Conservation (phyloP, 768 basidiomycete species). For the Trametes maxima region DNA sequence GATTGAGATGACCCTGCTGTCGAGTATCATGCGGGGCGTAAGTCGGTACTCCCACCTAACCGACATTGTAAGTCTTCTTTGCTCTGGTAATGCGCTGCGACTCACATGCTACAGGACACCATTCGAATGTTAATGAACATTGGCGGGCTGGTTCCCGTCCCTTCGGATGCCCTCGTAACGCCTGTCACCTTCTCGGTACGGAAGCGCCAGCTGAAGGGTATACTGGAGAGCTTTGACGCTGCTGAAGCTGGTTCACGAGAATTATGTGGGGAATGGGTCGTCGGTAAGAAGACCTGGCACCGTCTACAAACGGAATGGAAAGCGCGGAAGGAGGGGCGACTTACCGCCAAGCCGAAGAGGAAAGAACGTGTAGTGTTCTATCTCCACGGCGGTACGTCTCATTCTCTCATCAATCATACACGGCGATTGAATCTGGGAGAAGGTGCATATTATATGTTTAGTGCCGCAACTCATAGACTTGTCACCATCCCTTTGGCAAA, state of each 20-base stretch:
- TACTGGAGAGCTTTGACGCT: constrained; percentile 74
- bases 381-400: constrained; percentile 80
- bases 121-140: constrained; percentile 73
- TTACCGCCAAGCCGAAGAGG: constrained; percentile 39
- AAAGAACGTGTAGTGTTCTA: constrained; percentile 88
- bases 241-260: constrained; percentile 78
- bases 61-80: constrained; percentile 62
- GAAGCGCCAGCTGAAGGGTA: constrained; percentile 71
- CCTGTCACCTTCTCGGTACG: constrained; percentile 90
- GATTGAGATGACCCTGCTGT: constrained; percentile 88
- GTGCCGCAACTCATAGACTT: constrained; percentile 85
- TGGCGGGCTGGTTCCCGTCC: constrained; percentile 80
- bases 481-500: constrained; percentile 92
- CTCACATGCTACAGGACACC: constrained; percentile 37
- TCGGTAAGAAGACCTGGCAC: constrained; percentile 91
- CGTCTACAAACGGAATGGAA: constrained; percentile 83
- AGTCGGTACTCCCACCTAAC: constrained; percentile 80
- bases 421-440: background rate
- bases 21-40: constrained; percentile 83
- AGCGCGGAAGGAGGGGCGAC: constrained; percentile 31
- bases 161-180: constrained; percentile 91
- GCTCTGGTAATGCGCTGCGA: background rate
- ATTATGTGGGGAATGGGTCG: constrained; percentile 94
- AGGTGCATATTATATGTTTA: constrained; percentile 94
- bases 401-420: background rate